phyloP scores from a whole-genome alignment of 2,329 filamentous ascomycete species.

The Aspergillus fischeri region DNA sequence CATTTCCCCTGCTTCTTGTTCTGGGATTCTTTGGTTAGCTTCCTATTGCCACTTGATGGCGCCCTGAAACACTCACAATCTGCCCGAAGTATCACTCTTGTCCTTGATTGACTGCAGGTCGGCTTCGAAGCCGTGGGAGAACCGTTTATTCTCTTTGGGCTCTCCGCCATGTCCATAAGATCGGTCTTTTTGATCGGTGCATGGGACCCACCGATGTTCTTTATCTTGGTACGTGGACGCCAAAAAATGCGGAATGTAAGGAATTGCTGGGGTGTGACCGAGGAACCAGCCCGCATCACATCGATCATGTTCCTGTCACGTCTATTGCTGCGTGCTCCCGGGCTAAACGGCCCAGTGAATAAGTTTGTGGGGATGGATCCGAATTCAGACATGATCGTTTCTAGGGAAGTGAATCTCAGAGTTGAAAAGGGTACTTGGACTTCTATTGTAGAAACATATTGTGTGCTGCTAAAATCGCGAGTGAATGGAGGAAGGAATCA shows the following conservation, averaged over 20 bases:
- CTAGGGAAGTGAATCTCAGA: background rate
- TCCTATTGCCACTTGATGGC: background rate
- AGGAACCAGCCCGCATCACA: background rate
- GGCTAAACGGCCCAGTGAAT: no score
- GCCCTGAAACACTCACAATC: background rate
- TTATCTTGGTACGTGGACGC: background rate
- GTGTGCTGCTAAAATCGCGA: background rate
- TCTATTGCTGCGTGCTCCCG: background rate
- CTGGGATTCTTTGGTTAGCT: background rate
- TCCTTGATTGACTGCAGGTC: background rate
- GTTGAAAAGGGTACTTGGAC: background rate
- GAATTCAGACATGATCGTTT: background rate
- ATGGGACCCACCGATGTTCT: background rate
- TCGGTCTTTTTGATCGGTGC: background rate
- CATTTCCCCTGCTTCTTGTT: background rate
- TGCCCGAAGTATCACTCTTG: background rate
- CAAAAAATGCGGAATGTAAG: background rate
- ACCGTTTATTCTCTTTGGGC: background rate
- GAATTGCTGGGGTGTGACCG: background rate
- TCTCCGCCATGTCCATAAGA: background rate
- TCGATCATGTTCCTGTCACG: background rate
- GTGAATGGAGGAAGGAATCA: background rate
- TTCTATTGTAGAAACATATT: background rate
- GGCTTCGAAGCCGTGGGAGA: background rate
- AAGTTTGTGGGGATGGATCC: no score